Evolutionary conservation across 495 filamentous ascomycete species (phyloP).

Genomic region (Hypoxylon fuscum): DNA sequence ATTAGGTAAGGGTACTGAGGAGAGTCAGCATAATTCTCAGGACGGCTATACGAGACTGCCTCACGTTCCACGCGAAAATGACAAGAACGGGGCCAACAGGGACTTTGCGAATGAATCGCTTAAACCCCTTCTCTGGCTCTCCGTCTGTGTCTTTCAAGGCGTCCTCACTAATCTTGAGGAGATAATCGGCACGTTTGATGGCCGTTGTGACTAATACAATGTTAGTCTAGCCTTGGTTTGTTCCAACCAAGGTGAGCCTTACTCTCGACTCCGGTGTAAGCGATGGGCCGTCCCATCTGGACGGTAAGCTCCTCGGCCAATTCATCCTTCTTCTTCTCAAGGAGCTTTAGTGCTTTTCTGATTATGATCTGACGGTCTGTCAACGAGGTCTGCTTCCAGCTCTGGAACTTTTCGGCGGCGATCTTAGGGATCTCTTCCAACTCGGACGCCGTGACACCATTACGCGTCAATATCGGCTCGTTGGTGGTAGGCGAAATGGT

Average conservation of each 20-base stretch:
- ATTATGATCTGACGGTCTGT: conserved; percentile 78
- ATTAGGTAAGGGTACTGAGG: conserved; percentile 90
- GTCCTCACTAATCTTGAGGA: conserved; percentile 81
- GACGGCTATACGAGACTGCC: conserved; percentile 41
- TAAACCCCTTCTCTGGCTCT: conserved; percentile 85
- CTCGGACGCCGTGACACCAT: conserved; percentile 72
- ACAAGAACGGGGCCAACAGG: conserved; percentile 85
- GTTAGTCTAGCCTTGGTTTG: no score
- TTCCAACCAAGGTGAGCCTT: no score
- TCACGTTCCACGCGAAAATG: conserved; percentile 94
- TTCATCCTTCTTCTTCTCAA: conserved; percentile 76
- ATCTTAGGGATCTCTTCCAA: conserved; percentile 70
- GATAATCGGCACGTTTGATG: conserved; percentile 79
- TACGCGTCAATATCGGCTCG: conserved; percentile 76
- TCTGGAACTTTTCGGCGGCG: conserved; percentile 75
- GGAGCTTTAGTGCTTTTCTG: conserved; percentile 72
- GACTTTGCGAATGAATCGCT: conserved; percentile 84
- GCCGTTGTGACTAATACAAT: conserved; percentile 71
- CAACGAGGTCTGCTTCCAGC: conserved; percentile 71
- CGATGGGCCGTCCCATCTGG: conserved; percentile 94
- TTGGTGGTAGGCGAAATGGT: conserved; percentile 91
- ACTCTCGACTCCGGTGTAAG: conserved; percentile 79
- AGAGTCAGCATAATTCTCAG: conserved; percentile 9
- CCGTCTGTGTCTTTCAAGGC: conserved; percentile 77
- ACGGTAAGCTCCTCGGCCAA: conserved; percentile 85